These are phyloP conservation scores for Plasmodium yoelii DNA, from an alignment of 169 alveolate species.

Conservation along the genomic window DNA sequence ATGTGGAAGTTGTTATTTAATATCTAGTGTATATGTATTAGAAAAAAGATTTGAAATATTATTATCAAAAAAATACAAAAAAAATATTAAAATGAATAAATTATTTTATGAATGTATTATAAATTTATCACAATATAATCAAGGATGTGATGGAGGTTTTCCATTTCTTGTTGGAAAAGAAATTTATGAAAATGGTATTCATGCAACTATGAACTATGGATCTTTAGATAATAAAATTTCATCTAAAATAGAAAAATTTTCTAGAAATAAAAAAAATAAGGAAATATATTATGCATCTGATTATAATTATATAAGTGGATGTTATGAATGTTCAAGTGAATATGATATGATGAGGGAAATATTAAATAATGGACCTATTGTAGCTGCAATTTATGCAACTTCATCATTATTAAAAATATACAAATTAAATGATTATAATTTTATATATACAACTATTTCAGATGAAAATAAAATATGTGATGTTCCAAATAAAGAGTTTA, in stretches of 20 bases:
- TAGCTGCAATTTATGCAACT: conserved; percentile 89
- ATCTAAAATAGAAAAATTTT: conserved; percentile 18
- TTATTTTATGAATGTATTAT: conserved; percentile 74
- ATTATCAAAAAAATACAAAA: conserved; percentile 81
- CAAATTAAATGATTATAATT: conserved; percentile 16
- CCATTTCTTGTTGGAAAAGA: conserved; percentile 93
- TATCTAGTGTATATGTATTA: conserved; percentile 88
- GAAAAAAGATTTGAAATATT: conserved; percentile 90
- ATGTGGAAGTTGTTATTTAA: conserved; percentile 97
- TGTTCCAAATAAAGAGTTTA: conserved; percentile 85
- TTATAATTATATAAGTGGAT: conserved; percentile 89
- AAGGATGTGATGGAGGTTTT: conserved; percentile 94
- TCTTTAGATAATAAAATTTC: conserved; percentile 23
- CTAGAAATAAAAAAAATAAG: not conserved
- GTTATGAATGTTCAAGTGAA: conserved; percentile 89
- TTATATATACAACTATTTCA: conserved; percentile 74
- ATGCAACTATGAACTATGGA: conserved; percentile 67
- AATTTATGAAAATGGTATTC: conserved; percentile 88
- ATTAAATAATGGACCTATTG: conserved; percentile 87
- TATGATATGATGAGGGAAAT: conserved; percentile 87
- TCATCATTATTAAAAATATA: conserved; percentile 71
- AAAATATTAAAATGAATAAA: conserved; percentile 64
- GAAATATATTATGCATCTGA: conserved; percentile 77
- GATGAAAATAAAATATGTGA: conserved; percentile 89
- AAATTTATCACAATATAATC: conserved; percentile 86